Conservation (phyloP, 23 red algal genomes). For the Porphyridium purpureum region DNA sequence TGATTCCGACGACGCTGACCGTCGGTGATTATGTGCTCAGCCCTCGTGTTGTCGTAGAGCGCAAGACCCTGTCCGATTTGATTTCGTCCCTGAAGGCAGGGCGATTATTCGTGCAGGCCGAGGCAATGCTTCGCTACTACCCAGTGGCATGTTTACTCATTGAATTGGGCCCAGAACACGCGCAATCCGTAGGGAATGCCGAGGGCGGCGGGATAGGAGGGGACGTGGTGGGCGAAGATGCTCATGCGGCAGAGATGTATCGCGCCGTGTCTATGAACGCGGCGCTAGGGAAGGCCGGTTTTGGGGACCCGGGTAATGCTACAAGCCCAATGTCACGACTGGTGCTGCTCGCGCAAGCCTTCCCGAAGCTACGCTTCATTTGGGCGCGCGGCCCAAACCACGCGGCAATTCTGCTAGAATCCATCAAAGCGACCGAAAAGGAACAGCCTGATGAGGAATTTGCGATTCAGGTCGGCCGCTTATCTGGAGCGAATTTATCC, state of each 20-base stretch:
- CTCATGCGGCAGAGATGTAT: background rate
- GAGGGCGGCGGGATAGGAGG: background rate
- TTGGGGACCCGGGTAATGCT: no score
- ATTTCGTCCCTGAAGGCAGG: conserved; percentile 60
- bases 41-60: conserved; percentile 70
- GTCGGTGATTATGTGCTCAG: conserved; percentile 87
- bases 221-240: background rate
- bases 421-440: conserved; percentile 45
- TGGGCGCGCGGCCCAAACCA: conserved; percentile 64
- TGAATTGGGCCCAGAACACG: conserved; percentile 32
- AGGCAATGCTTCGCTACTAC: conserved; percentile 65
- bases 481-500: no score
- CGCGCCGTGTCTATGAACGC: background rate
- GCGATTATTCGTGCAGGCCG: conserved; percentile 65
- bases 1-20: conserved; percentile 64
- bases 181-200: background rate
- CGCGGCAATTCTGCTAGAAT: conserved; percentile 35
- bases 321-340: conserved; percentile 64
- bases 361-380: conserved; percentile 63
- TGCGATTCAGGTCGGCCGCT: conserved; percentile 20
- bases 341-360: conserved; percentile 68
- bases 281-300: background rate
- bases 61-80: conserved; percentile 76
- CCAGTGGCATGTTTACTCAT: conserved; percentile 66
- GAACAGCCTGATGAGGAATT: conserved; percentile 45